Base-by-base conservation (phyloP, 148 eudicot genomes). In the Nyssa sinensis region DNA sequence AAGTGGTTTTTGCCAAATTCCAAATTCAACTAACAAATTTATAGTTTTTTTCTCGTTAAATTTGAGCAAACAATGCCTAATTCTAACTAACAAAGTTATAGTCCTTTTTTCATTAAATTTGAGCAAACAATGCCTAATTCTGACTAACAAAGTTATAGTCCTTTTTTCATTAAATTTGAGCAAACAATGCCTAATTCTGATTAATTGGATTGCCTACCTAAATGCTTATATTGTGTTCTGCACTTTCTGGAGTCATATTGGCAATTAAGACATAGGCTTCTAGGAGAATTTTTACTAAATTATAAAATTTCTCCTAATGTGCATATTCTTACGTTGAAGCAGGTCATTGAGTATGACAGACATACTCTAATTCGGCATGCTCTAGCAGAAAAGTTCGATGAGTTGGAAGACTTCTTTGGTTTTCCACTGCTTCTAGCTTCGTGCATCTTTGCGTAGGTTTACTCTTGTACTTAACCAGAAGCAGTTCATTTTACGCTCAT, bases 361-460 rank as follows among this genome's bases (percentile, higher is more conserved):
- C 70, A 44, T 7, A 67, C 70, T 12, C 49, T 41, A 67, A 67
- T 67, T 44, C 70, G 70, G 11, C 70, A 67, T 5, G 70, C 57
- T 27, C 58, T 67, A 27, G 70, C 70, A 67, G 70, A 67, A 10
- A 67, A 67, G 51, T 67, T 67, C 13, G 70, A 67, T 41, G 70
- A 67, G 3, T 14, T 44, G 57, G 27, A 24, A 24, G 21, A 39
- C 14, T 44, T 44, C 34, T 62, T 62, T 28, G 33, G 31, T 62
- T 62, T 62, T 28, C 64, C 31, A 2, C 64, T 28, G 16, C 19
- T 62, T 28, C 64, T 62, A 62, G 64, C 64, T 27, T 62, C 64
- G 19, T 62, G 64, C 64, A 62, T 29, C 34, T 62, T 62, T 13
- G 64, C 64, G 64, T 62, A 62, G 33, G 64, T 29, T 62, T 21